phyloP scores from a whole-genome alignment of 345 rosid species.

The Ceriops decandra region DNA sequence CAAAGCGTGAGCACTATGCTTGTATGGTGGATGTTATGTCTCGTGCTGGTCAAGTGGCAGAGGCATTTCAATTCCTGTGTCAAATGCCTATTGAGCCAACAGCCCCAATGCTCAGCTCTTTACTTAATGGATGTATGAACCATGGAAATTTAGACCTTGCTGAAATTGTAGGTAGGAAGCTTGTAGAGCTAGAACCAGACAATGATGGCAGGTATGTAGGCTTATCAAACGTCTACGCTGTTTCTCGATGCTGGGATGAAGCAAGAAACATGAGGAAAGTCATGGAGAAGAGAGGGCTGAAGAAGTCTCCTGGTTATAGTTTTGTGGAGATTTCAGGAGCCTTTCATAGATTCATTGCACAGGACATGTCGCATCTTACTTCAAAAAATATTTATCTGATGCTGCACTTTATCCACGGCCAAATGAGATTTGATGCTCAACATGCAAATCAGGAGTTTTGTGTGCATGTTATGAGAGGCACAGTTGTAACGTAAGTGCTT shows the following conservation, averaged over 20 bases:
- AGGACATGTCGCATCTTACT: slow-evolving; percentile 47
- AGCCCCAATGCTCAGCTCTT: slow-evolving; percentile 72
- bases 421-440: slow-evolving; percentile 37
- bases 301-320: slow-evolving; percentile 72
- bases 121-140: slow-evolving; percentile 67
- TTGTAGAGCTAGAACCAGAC: slow-evolving; percentile 64
- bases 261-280: slow-evolving; percentile 56
- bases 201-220: slow-evolving; percentile 73
- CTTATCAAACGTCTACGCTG: slow-evolving; percentile 60
- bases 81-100: slow-evolving; percentile 59
- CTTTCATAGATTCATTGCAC: slow-evolving; percentile 62
- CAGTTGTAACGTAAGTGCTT: too few relatives aligned
- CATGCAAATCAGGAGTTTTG: slow-evolving; percentile 20
- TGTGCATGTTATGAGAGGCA: background rate
- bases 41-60: slow-evolving; percentile 60
- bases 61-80: slow-evolving; percentile 51
- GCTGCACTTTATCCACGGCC: slow-evolving; percentile 36
- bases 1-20: slow-evolving; percentile 78
- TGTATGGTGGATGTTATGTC: slow-evolving; percentile 81
- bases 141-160: slow-evolving; percentile 63
- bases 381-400: slow-evolving; percentile 38
- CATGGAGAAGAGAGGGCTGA: slow-evolving; percentile 81
- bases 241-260: slow-evolving; percentile 52
- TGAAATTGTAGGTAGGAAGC: slow-evolving; percentile 62
- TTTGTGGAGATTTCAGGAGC: slow-evolving; percentile 46